These are phyloP conservation scores for Cystofilobasidium bisporidii DNA, from an alignment of 768 basidiomycete genomes.

Conservation along the genomic window DNA sequence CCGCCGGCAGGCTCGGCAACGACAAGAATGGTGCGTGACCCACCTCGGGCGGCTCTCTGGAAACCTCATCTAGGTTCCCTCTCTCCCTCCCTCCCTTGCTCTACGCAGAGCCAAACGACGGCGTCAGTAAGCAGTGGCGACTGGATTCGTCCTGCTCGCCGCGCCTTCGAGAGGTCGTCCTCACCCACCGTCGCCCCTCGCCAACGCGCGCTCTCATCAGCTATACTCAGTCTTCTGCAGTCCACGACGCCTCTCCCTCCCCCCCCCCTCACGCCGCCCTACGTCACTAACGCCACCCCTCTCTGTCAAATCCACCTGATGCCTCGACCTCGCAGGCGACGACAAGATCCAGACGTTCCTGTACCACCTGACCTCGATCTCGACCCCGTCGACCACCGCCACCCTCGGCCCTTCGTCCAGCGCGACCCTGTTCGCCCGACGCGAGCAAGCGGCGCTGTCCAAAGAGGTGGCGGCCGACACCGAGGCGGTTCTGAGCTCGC, in stretches of 20 bases:
- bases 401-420: background rate
- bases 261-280: background rate
- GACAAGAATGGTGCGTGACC: constrained; percentile 38
- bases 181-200: too few species aligned
- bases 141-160: too few species aligned
- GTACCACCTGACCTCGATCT: constrained; percentile 17
- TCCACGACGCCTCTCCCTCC: too few species aligned
- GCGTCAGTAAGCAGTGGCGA: too few species aligned
- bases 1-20: constrained; percentile 37
- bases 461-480: constrained; percentile 37
- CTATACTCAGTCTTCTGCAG: too few species aligned
- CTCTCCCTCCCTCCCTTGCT: too few species aligned
- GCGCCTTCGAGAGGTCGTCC: too few species aligned
- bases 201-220: too few species aligned
- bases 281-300: background rate
- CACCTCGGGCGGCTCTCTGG: too few species aligned
- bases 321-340: background rate
- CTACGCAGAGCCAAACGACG: too few species aligned
- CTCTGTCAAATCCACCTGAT: too few species aligned
- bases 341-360: constrained; percentile 27
- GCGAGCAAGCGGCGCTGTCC: background rate
- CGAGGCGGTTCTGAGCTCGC: constrained; percentile 36
- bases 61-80: background rate
- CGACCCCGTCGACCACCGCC: background rate
- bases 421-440: background rate